Percentiles rank a stretch among this genome's conserved stretches.
Conservation (phyloP, 83 land plant species). For the Isoetes engelmannii region DNA sequence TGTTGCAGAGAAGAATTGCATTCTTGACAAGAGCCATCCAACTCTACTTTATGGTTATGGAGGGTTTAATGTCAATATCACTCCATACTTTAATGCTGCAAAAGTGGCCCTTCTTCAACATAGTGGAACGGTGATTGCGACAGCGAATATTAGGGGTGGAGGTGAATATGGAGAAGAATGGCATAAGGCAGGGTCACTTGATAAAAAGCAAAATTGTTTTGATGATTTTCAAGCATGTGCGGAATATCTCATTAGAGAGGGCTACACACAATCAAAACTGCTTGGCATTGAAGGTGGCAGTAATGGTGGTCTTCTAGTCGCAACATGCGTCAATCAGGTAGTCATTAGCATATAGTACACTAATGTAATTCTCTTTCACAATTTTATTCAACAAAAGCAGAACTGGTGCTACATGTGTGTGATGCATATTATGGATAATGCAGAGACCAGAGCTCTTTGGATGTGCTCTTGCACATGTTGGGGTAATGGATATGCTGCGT, state of each 20-base stretch:
- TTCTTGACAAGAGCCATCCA: conserved; percentile 72
- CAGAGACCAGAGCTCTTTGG: conserved; percentile 98
- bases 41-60: conserved; percentile 87
- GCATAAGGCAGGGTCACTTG: conserved; percentile 91
- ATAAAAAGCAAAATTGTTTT: conserved; percentile 90
- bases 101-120: conserved; percentile 52
- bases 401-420: background rate
- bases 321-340: conserved; percentile 98
- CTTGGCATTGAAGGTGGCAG: conserved; percentile 98
- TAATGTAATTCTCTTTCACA: background rate
- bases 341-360: background rate
- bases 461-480: conserved; percentile 98
- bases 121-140: conserved; percentile 59
- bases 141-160: conserved; percentile 95
- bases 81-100: conserved; percentile 68
- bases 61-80: conserved; percentile 77
- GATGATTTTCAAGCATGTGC: conserved; percentile 92
- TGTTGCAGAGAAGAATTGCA: conserved; percentile 58
- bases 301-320: conserved; percentile 96
- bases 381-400: background rate
- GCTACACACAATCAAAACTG: conserved; percentile 73
- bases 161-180: conserved; percentile 99
- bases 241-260: conserved; percentile 72
- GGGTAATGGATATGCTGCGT: conserved; percentile 99
- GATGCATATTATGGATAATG: background rate